Conservation (phyloP, 164 flowering plant genomes). For the Platanus orientalis region DNA sequence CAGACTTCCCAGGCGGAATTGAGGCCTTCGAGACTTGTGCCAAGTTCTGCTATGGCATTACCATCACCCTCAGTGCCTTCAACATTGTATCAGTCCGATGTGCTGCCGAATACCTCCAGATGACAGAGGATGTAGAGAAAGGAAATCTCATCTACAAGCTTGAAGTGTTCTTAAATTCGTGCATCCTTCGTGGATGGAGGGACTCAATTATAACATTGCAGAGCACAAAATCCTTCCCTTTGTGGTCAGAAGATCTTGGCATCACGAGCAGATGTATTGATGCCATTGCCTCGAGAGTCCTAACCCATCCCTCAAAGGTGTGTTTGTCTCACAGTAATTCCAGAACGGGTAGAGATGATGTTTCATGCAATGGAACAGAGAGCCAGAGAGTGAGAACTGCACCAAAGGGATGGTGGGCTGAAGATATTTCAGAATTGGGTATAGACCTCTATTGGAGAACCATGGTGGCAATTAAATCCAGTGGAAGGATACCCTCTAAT, state of each 20-base stretch:
- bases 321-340: slow-evolving; percentile 58
- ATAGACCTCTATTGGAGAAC: slow-evolving; percentile 82
- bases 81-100: slow-evolving; percentile 80
- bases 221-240: slow-evolving; percentile 56
- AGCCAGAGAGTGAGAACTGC: slow-evolving; percentile 30
- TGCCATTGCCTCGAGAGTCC: slow-evolving; percentile 53
- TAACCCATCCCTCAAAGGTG: slow-evolving; percentile 48
- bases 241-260: slow-evolving; percentile 76
- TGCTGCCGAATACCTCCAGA: slow-evolving; percentile 86
- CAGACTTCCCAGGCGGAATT: slow-evolving; percentile 85
- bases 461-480: slow-evolving; percentile 76
- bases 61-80: slow-evolving; percentile 82
- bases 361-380: slow-evolving; percentile 51
- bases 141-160: slow-evolving; percentile 82
- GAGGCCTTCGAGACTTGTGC: slow-evolving; percentile 93
- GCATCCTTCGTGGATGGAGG: slow-evolving; percentile 87
- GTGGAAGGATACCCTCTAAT: slow-evolving; percentile 52
- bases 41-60: slow-evolving; percentile 95
- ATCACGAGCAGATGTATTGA: slow-evolving; percentile 85
- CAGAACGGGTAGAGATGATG: slow-evolving; percentile 46
- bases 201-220: slow-evolving; percentile 71
- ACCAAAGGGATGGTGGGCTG: slow-evolving; percentile 81
- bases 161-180: slow-evolving; percentile 79
- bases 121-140: slow-evolving; percentile 93
- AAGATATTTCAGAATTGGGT: slow-evolving; percentile 72